Evolutionary conservation across 116 monocot species (phyloP), one percentile per base, ranked within the genome.

Genomic region (Papilionanthe hybrid): DNA sequence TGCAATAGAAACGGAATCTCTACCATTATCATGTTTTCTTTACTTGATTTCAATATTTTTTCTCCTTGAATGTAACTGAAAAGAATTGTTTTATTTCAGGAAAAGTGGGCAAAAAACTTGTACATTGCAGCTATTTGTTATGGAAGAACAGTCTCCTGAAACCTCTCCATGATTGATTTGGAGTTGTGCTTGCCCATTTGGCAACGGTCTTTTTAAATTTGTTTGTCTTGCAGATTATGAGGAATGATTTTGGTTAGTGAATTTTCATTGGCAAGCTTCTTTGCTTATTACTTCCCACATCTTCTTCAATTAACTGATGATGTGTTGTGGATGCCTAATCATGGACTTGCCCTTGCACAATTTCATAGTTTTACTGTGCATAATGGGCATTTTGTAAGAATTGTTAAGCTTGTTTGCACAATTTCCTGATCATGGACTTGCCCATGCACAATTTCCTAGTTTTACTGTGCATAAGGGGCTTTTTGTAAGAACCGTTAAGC

Each of bases 61-160:
- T 66, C 66, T 66, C 8, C 66, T 25, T 13, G 4, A 7, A 10
- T 67, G 27, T 67, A 25, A 25, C n/a, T 25, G 5, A 7, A 25
- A 13, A 41, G 11, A 72, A 42, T 27, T 42, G 72, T 17, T 42
- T 67, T 67, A 19, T 77, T 82, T 69, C 85, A 88, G 88, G 88
- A 88, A 44, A 88, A 88, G 72, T 88, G 88, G 88, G 79, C 80
- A 22, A 88, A 85, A 57, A 88, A 88, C 78, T 75, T 88, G 17
- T 88, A 88, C 68, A 48, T 88, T 72, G 86, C 86, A 50, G 86
- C 88, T 22, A 72, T 88, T 60, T 88, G 83, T 65, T 86, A 88
- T 81, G 88, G 88, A 43, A 80, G 85, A 78, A 85, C 88, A 25
- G 85, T 88, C 50, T 88, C 88, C 20, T 88, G 85, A 88, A 28